Conservation (phyloP, 2,329 filamentous ascomycete genomes). For the Periconia sp. region DNA sequence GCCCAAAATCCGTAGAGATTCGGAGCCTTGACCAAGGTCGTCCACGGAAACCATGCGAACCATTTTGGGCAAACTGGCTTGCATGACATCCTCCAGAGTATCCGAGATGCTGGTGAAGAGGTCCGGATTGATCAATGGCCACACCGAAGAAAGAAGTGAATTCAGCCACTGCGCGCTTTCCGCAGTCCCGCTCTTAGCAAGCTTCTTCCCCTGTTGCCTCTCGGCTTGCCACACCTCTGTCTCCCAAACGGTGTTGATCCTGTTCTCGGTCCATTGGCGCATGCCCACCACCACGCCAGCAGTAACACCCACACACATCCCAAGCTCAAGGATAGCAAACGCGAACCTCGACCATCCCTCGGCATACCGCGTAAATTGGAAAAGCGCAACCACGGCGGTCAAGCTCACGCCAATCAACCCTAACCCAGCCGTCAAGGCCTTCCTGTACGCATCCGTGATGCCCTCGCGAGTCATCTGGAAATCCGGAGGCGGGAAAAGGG, state of each 20-base stretch:
- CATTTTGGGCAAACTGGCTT: conserved; percentile 69
- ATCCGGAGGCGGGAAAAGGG: conserved; percentile 57
- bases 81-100: conserved; percentile 78
- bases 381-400: conserved; percentile 37
- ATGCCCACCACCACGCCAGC: conserved; percentile 49
- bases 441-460: conserved; percentile 48
- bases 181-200: conserved; percentile 53
- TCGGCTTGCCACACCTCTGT: conserved; percentile 71
- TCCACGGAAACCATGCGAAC: conserved; percentile 76
- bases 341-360: conserved; percentile 35
- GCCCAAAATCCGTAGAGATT: conserved; percentile 69
- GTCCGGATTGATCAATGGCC: conserved; percentile 76
- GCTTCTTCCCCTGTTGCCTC: conserved; percentile 54
- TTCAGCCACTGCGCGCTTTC: conserved; percentile 75
- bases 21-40: conserved; percentile 74
- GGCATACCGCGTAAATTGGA: conserved; percentile 33
- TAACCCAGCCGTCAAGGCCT: conserved; percentile 41
- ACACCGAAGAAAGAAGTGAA: conserved; percentile 66
- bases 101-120: conserved; percentile 70
- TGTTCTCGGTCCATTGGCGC: conserved; percentile 63
- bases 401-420: conserved; percentile 30
- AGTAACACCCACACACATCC: conserved; percentile 28
- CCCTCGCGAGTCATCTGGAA: conserved; percentile 50
- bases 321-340: conserved; percentile 29
- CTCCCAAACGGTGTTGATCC: conserved; percentile 64